These are phyloP conservation scores for Wickerhamomyces rabaulensis DNA, from an alignment of 805 yeast species.

Conservation along the genomic window DNA sequence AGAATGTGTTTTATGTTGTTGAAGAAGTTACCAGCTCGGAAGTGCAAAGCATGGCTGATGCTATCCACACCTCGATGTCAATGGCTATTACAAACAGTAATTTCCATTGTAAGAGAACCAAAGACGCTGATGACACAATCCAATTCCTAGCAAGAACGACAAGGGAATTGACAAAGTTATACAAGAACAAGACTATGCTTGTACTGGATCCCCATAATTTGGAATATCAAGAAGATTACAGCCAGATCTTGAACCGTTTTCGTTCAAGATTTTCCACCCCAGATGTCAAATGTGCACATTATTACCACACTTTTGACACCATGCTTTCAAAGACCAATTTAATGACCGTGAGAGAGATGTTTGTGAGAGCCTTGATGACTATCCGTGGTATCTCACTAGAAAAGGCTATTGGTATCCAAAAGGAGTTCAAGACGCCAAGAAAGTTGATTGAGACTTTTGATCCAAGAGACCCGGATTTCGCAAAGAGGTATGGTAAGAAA, in stretches of 20 bases:
- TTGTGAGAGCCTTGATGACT: constrained; percentile 70
- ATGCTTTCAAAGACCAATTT: constrained; percentile 65
- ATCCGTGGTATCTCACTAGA: constrained; percentile 79
- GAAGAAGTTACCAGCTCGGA: constrained; percentile 63
- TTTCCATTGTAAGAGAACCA: constrained; percentile 65
- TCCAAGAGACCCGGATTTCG: constrained; percentile 15
- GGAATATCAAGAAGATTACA: constrained; percentile 46
- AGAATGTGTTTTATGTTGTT: constrained; percentile 65
- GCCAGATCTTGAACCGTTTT: constrained; percentile 35
- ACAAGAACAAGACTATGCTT: constrained; percentile 34
- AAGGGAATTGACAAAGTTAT: constrained; percentile 34
- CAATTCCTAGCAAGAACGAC: constrained; percentile 50
- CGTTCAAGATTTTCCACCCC: constrained; percentile 37
- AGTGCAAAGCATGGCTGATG: constrained; percentile 45
- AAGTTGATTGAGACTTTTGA: constrained; percentile 46
- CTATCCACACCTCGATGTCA: constrained; percentile 73
- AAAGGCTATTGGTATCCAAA: constrained; percentile 76
- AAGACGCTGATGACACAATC: constrained; percentile 70
- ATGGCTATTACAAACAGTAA: constrained; percentile 59
- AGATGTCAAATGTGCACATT: constrained; percentile 37
- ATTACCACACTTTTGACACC: constrained; percentile 53
- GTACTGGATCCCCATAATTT: constrained; percentile 50
- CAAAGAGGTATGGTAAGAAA: constrained; percentile 27
- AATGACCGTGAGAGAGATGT: constrained; percentile 72
- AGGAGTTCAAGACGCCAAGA: constrained; percentile 63